These are phyloP conservation scores for Moesziomyces aphidis DNA, from an alignment of 1,284 basidiomycete genomes.

Conservation along the genomic window DNA sequence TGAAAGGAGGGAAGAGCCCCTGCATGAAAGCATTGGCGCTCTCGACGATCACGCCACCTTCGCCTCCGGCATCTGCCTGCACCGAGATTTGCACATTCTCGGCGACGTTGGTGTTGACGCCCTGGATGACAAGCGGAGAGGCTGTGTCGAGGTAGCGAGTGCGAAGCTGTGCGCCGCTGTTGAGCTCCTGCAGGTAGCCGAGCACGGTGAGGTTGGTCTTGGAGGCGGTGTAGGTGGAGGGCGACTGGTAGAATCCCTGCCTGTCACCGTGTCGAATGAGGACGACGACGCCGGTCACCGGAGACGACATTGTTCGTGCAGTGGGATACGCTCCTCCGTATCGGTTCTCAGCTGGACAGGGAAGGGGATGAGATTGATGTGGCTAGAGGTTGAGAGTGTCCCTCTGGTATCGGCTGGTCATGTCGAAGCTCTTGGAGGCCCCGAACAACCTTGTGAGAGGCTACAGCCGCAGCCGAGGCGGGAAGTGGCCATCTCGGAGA, in stretches of 20 bases:
- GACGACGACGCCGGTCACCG: conserved; percentile 80
- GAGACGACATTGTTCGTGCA: conserved; percentile 18
- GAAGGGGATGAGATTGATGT: neutral
- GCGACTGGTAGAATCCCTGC: conserved; percentile 68
- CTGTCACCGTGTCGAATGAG: conserved; percentile 87
- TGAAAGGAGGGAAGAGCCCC: conserved; percentile 60
- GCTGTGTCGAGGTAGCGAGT: conserved; percentile 77
- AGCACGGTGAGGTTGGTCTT: conserved; percentile 83
- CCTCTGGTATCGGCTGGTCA: neutral
- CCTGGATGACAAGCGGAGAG: conserved; percentile 72
- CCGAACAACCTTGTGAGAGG: too few relatives aligned
- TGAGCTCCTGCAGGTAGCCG: conserved; percentile 78
- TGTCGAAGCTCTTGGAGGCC: neutral
- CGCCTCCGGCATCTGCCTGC: conserved; percentile 74
- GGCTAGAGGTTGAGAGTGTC: neutral
- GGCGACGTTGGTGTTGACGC: conserved; percentile 70
- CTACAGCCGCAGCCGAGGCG: neutral
- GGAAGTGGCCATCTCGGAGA: neutral
- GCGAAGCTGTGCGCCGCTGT: conserved; percentile 78
- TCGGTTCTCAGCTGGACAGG: too few relatives aligned
- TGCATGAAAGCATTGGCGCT: conserved; percentile 70
- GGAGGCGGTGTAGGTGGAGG: conserved; percentile 73
- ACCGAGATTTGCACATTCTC: conserved; percentile 47
- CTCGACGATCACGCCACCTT: conserved; percentile 85
- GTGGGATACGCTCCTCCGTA: too few relatives aligned